These are phyloP conservation scores for Lactarius vividus DNA, from an alignment of 768 basidiomycete species.

Conservation along the genomic window DNA sequence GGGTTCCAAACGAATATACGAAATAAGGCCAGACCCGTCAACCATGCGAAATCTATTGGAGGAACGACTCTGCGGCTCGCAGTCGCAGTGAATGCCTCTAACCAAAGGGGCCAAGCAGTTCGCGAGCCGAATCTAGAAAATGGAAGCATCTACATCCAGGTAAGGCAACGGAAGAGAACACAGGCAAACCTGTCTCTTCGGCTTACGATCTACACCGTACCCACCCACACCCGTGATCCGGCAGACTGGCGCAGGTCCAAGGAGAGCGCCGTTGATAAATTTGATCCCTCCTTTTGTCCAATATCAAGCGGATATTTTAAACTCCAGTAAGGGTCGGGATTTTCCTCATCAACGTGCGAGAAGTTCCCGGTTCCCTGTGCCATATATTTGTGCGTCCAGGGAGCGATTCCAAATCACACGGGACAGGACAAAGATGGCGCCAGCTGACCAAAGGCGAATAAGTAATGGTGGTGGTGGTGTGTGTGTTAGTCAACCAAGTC, in stretches of 20 bases:
- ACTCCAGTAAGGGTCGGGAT: not conserved
- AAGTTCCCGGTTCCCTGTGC: not conserved
- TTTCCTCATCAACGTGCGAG: not conserved
- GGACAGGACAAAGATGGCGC: not conserved
- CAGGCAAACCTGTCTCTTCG: not conserved
- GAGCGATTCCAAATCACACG: not conserved
- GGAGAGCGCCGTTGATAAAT: not conserved
- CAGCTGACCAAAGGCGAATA: not conserved
- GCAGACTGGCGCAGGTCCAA: conserved; percentile 8
- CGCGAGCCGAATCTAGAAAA: conserved; percentile 8
- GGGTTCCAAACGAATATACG: not conserved
- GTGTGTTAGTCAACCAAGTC: too few species aligned
- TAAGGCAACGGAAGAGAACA: conserved; percentile 20
- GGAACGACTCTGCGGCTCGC: not conserved
- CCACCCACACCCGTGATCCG: not conserved
- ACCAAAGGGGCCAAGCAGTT: conserved; percentile 19
- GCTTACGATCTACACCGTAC: conserved; percentile 17
- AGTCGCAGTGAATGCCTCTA: conserved; percentile 6
- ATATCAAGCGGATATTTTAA: not conserved
- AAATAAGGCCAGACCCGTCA: conserved; percentile 8
- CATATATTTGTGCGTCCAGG: not conserved
- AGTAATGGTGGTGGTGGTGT: too few species aligned
- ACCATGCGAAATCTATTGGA: conserved; percentile 9
- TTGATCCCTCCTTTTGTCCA: not conserved
- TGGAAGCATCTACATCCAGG: conserved; percentile 10